Base-by-base conservation (phyloP, 139 green algal species). In the Chlorella vulgaris region DNA sequence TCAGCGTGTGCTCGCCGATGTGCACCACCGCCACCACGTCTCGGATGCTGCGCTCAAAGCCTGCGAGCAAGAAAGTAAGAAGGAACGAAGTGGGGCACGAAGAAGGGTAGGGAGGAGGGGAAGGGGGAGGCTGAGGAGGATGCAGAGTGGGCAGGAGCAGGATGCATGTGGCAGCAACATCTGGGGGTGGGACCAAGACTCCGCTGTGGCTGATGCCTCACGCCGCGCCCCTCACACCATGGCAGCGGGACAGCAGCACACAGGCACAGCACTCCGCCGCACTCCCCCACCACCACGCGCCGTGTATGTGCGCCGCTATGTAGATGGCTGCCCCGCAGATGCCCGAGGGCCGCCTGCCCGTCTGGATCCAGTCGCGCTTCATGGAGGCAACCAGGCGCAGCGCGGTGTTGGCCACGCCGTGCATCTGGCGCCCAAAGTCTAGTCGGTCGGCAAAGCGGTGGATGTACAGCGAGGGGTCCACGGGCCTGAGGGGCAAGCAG, bases 331-430 rank as follows among this genome's bases (percentile, higher is more conserved):
- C 96, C 4, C 96, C 96, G 81, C 96, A 99, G 38, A 99, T 89
- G 51, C 96, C 96, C 42, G 76, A 88, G 7, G 96, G 96, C 26
- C 93, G 85, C 10, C 96, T 85, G 7, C 97, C 97, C 21, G 96
- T 98, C 86, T 98, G 95, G 89, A 99, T 98, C 97, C 97, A 99
- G 90, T 99, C 97, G 0, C 97, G 91, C 89, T 99, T 99, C 97
- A 99, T 99, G 82, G 86, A 92, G 43, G 90, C 89, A 5, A 99
- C 93, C 78, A 99, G 91, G 33, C 93, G 89, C 80, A 98, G 86
- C 2, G 94, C 93, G 13, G 96, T 98, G 88, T 92, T 92, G 36
- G 84, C 84, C 29, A 99, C 90, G 19, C n/a, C 13, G 74, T 68
- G 55, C 81, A 82, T 80, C 19, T 24, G 13, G 28, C 51, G 63